A percentile compares a stretch with the other conserved stretches of the same genome.
phyloP scores from a whole-genome alignment of 2,329 filamentous ascomycete species.

The Penicillium polonicum region DNA sequence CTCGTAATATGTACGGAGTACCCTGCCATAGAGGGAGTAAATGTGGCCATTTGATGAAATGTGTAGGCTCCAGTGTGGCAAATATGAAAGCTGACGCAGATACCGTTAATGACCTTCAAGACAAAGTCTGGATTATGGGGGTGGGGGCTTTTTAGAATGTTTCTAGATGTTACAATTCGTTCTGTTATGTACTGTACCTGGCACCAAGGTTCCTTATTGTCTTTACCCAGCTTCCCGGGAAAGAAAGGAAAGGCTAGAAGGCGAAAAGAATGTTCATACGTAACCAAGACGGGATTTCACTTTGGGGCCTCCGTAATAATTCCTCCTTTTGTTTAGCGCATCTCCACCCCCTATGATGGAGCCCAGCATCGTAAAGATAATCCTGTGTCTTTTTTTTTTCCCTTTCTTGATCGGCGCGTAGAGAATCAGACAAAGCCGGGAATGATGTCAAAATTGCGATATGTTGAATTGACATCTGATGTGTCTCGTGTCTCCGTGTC shows the following conservation, averaged over 20 bases:
- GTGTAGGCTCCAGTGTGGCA: slow-evolving; percentile 18
- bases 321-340: slow-evolving; percentile 10
- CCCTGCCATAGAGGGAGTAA: neutral
- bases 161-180: slow-evolving; percentile 4
- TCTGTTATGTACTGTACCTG: neutral
- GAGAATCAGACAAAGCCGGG: slow-evolving; percentile 5
- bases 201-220: neutral
- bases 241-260: slow-evolving; percentile 26
- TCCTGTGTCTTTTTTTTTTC: neutral
- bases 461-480: slow-evolving; percentile 12
- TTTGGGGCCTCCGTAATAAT: slow-evolving; percentile 12
- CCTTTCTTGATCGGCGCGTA: neutral
- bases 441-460: slow-evolving; percentile 4
- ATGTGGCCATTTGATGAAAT: slow-evolving; percentile 7
- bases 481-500: neutral
- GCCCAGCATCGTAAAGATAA: slow-evolving; percentile 10
- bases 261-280: slow-evolving; percentile 29
- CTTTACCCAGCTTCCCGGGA: slow-evolving; percentile 18
- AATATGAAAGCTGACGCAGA: slow-evolving; percentile 15
- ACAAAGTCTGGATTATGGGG: slow-evolving; percentile 15
- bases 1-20: neutral
- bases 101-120: slow-evolving; percentile 4
- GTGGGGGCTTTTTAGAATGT: slow-evolving; percentile 22
- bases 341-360: slow-evolving; percentile 29
- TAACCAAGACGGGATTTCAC: slow-evolving; percentile 22